Percentiles rank a stretch among this genome's conserved stretches.
phyloP scores from a whole-genome alignment of 1,284 basidiomycete species.

The Sparassis latifolia region DNA sequence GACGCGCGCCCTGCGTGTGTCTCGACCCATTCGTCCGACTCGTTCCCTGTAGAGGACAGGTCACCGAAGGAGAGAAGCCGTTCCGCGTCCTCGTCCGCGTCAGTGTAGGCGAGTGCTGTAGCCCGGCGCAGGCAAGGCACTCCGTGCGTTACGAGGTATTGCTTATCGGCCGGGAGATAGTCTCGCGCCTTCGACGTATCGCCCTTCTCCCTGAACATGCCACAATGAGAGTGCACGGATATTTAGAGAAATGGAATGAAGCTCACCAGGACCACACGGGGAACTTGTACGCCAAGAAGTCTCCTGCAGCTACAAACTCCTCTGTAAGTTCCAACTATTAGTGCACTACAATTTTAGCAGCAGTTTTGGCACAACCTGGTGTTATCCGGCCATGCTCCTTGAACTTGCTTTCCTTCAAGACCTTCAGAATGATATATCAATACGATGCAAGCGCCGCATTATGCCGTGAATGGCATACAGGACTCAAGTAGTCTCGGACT shows the following conservation, averaged over 20 bases:
- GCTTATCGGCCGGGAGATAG: constrained; percentile 91
- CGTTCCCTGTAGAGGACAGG: constrained; percentile 43
- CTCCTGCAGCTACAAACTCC: constrained; percentile 94
- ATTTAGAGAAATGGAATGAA: background rate
- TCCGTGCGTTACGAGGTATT: constrained; percentile 91
- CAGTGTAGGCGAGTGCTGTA: constrained; percentile 87
- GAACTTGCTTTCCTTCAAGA: constrained; percentile 97
- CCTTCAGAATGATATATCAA: constrained; percentile 39
- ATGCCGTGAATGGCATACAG: constrained; percentile 45
- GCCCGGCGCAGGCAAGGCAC: constrained; percentile 91
- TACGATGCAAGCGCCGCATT: constrained; percentile 11
- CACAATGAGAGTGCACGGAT: background rate
- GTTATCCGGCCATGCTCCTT: constrained; percentile 97
- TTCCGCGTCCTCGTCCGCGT: constrained; percentile 92
- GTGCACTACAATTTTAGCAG: constrained; percentile 6
- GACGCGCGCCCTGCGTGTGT: constrained; percentile 72
- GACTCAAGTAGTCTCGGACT: constrained; percentile 93
- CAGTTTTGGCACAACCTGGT: constrained; percentile 59
- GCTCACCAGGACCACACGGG: constrained; percentile 90
- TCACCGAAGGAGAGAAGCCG: constrained; percentile 76
- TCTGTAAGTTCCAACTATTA: constrained; percentile 40
- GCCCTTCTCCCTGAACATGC: constrained; percentile 72
- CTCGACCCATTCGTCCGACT: constrained; percentile 82
- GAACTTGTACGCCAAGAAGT: constrained; percentile 94
- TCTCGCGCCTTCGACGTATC: constrained; percentile 82